phyloP scores from a whole-genome alignment of 2,329 filamentous ascomycete genomes.

The Ustulina deusta region DNA sequence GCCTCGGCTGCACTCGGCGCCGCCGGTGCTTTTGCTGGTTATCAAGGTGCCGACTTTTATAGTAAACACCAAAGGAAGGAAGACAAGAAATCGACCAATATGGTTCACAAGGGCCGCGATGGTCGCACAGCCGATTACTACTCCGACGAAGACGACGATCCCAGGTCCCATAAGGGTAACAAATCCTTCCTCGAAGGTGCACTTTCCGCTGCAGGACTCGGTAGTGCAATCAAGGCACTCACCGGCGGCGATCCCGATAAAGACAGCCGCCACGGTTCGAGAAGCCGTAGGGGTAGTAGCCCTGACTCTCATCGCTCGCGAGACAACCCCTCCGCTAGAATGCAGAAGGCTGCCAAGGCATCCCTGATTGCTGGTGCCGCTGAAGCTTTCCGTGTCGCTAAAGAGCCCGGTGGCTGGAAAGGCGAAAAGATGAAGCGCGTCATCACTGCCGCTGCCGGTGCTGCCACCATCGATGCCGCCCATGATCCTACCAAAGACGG shows the following conservation, averaged over 20 bases:
- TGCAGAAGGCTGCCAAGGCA: conserved; percentile 90
- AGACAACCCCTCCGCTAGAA: conserved; percentile 64
- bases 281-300: conserved; percentile 57
- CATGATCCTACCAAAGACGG: conserved; percentile 78
- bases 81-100: conserved; percentile 65
- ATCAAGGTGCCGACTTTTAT: conserved; percentile 72
- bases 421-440: conserved; percentile 93
- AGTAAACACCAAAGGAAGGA: conserved; percentile 69
- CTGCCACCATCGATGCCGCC: conserved; percentile 85
- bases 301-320: conserved; percentile 64
- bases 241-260: conserved; percentile 62
- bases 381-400: conserved; percentile 90
- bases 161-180: conserved; percentile 69
- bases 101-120: conserved; percentile 66
- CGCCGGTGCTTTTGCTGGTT: conserved; percentile 72
- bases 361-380: conserved; percentile 90
- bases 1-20: conserved; percentile 72
- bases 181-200: conserved; percentile 74
- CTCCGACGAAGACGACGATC: conserved; percentile 66
- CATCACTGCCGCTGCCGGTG: conserved; percentile 86
- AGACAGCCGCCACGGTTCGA: conserved; percentile 55
- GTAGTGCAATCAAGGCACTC: conserved; percentile 70
- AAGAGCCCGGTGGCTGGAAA: conserved; percentile 88
- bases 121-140: conserved; percentile 67
- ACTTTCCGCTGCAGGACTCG: conserved; percentile 71